These are phyloP conservation scores for Penicillium paxilli DNA, from an alignment of 495 filamentous ascomycete genomes.

Conservation along the genomic window DNA sequence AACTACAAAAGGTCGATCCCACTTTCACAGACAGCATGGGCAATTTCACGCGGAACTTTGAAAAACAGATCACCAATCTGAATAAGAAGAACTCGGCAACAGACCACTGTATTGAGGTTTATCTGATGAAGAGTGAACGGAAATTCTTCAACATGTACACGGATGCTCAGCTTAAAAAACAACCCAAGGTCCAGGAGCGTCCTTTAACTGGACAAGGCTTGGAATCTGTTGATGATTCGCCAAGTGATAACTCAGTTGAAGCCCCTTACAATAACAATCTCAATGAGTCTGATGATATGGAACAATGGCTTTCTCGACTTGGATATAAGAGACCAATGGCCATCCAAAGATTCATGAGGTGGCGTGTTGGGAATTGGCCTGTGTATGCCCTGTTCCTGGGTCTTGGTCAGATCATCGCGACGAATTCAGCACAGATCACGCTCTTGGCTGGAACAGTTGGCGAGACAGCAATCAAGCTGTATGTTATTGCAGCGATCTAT, in stretches of 20 bases:
- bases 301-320: conserved; percentile 48
- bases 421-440: conserved; percentile 69
- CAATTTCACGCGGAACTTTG: conserved; percentile 56
- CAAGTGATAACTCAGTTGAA: neutral
- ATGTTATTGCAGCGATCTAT: conserved; percentile 63
- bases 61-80: conserved; percentile 49
- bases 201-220: conserved; percentile 5
- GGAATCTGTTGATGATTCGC: neutral
- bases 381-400: conserved; percentile 64
- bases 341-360: conserved; percentile 26
- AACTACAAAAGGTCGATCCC: conserved; percentile 64
- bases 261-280: neutral
- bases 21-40: conserved; percentile 67
- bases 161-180: conserved; percentile 48
- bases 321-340: conserved; percentile 23
- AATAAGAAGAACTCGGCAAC: conserved; percentile 53
- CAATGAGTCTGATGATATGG: conserved; percentile 37
- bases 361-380: conserved; percentile 57
- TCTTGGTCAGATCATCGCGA: conserved; percentile 65
- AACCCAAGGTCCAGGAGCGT: conserved; percentile 8
- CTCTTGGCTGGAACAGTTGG: conserved; percentile 61
- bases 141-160: conserved; percentile 61
- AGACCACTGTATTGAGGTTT: conserved; percentile 62
- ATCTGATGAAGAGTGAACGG: conserved; percentile 62
- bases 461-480: conserved; percentile 60